Evolutionary conservation across 2,329 filamentous ascomycete species (phyloP).

Genomic region (Cyphellophora europaea): DNA sequence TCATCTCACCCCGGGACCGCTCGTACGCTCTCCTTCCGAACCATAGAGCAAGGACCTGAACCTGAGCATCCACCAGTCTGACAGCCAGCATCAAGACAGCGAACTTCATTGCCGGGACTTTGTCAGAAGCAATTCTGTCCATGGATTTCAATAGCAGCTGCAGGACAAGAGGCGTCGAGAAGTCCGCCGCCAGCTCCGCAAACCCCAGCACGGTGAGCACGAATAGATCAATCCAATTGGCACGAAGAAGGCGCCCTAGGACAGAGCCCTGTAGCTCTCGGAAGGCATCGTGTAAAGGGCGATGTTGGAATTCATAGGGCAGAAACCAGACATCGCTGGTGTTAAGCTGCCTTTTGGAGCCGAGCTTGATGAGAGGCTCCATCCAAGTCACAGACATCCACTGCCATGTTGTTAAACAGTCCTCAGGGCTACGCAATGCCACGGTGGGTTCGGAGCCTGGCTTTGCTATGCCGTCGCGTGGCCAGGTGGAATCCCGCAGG

Average conservation of each 20-base stretch:
- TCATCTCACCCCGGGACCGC: slow-evolving; percentile 72
- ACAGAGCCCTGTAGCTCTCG: slow-evolving; percentile 64
- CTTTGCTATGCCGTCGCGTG: slow-evolving; percentile 48
- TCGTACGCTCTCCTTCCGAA: slow-evolving; percentile 79
- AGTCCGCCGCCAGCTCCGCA: slow-evolving; percentile 50
- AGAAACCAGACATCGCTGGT: slow-evolving; percentile 76
- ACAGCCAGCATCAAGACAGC: slow-evolving; percentile 52
- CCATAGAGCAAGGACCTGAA: slow-evolving; percentile 64
- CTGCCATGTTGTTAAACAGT: slow-evolving; percentile 69
- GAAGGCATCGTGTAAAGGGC: slow-evolving; percentile 63
- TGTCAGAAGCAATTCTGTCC: slow-evolving; percentile 41
- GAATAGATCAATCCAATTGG: slow-evolving; percentile 70
- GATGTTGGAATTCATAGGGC: slow-evolving; percentile 73
- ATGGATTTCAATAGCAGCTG: slow-evolving; percentile 62
- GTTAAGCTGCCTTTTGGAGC: slow-evolving; percentile 56
- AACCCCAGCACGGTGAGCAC: slow-evolving; percentile 58
- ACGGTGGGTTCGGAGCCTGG: slow-evolving; percentile 47
- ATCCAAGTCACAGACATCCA: slow-evolving; percentile 85
- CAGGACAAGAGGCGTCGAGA: slow-evolving; percentile 59
- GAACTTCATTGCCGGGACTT: slow-evolving; percentile 54
- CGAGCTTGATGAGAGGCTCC: slow-evolving; percentile 58
- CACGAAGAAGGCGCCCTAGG: slow-evolving; percentile 57
- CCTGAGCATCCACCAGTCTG: slow-evolving; percentile 55
- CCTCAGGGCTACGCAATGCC: slow-evolving; percentile 64
- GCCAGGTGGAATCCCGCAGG: slow-evolving; percentile 50